These are phyloP conservation scores for Suaeda aralocaspica DNA, from an alignment of 148 eudicot species.

Conservation along the genomic window DNA sequence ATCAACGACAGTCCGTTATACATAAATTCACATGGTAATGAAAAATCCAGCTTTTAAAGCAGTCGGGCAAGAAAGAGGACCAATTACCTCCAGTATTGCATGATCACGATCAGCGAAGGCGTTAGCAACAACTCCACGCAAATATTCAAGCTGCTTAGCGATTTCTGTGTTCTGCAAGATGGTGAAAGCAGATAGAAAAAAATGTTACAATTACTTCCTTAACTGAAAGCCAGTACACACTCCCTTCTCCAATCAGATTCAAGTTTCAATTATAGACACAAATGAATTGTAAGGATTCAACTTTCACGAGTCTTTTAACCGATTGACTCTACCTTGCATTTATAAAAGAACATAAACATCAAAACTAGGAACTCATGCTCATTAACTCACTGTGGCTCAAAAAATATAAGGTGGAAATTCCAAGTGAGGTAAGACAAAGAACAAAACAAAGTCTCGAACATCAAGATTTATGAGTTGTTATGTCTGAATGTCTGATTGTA, in stretches of 20 bases:
- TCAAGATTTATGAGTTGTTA: no score
- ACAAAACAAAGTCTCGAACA: background rate
- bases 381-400: background rate
- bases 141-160: slow-evolving; percentile 78
- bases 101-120: slow-evolving; percentile 96
- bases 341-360: background rate
- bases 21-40: slow-evolving; percentile 6
- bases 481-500: background rate
- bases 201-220: background rate
- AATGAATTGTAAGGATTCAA: background rate
- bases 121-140: slow-evolving; percentile 68
- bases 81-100: slow-evolving; percentile 76
- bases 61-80: background rate
- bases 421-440: background rate
- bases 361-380: background rate
- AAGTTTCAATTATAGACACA: background rate
- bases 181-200: slow-evolving; percentile 8
- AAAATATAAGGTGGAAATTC: background rate
- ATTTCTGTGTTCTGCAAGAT: slow-evolving; percentile 63
- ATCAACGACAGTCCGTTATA: slow-evolving; percentile 27
- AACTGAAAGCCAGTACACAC: background rate
- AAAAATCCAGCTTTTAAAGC: background rate
- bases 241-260: background rate
- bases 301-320: background rate
- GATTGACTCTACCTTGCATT: background rate